A percentile compares a stretch with the other conserved stretches of the same genome.
Evolutionary conservation across 352 stramenopile genomes (phyloP).

Genomic region (Saprolegnia diclina): DNA sequence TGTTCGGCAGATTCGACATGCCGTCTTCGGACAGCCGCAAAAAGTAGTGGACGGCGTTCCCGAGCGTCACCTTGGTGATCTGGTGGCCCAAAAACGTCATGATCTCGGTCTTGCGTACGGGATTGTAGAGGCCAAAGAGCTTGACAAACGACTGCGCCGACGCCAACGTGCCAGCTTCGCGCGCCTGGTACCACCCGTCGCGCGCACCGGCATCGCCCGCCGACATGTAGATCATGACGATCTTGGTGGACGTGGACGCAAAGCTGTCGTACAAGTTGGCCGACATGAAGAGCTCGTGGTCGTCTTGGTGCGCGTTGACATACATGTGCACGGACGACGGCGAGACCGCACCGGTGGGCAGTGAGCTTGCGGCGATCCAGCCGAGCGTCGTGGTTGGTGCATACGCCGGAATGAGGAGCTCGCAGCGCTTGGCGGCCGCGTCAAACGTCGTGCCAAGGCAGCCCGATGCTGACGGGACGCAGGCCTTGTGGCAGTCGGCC

Average conservation of each 20-base stretch:
- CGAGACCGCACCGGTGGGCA: not conserved
- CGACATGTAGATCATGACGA: slow-evolving; percentile 26
- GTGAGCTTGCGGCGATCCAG: not conserved
- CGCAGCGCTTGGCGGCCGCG: not conserved
- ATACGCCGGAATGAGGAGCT: not conserved
- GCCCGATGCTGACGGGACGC: not conserved
- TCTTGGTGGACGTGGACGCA: not conserved
- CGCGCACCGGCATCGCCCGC: slow-evolving; percentile 7
- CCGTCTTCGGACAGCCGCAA: slow-evolving; percentile 13
- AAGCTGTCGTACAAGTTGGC: slow-evolving; percentile 19
- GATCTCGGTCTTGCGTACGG: not conserved
- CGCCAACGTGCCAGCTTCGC: slow-evolving; percentile 9
- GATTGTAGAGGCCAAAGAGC: slow-evolving; percentile 10
- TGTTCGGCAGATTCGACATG: not conserved
- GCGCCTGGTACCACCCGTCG: slow-evolving; percentile 19
- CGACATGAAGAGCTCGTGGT: slow-evolving; percentile 24
- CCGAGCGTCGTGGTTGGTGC: not conserved
- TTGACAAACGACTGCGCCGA: slow-evolving; percentile 20
- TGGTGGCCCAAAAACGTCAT: not conserved
- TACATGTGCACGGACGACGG: slow-evolving; percentile 2
- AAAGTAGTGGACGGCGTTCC: slow-evolving; percentile 24
- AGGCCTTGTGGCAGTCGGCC: slow-evolving; percentile 1
- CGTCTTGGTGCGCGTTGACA: slow-evolving; percentile 23
- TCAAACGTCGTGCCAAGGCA: slow-evolving; percentile 17
- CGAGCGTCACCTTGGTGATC: not conserved